These are phyloP conservation scores for Phyllosticta citribraziliensis DNA, from an alignment of 2,329 filamentous ascomycete genomes.

Conservation along the genomic window DNA sequence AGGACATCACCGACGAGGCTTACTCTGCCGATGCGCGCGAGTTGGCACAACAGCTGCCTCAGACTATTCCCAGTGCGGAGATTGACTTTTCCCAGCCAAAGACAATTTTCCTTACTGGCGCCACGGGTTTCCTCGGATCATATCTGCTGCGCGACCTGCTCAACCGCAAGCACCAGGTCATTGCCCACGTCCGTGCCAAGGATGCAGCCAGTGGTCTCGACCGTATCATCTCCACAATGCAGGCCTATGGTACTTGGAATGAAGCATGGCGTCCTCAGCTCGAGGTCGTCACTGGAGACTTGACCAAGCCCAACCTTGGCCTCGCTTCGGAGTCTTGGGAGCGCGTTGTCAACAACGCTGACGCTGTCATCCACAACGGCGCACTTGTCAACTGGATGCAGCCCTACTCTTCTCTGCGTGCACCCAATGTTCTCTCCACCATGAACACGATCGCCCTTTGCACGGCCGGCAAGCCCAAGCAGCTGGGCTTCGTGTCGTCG, in stretches of 20 bases:
- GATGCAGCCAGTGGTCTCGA: slow-evolving; percentile 49
- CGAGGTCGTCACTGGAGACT: slow-evolving; percentile 60
- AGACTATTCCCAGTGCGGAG: slow-evolving; percentile 17
- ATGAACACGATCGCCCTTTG: slow-evolving; percentile 69
- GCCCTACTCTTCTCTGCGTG: slow-evolving; percentile 61
- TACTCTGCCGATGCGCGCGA: slow-evolving; percentile 46
- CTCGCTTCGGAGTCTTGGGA: slow-evolving; percentile 59
- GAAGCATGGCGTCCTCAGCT: slow-evolving; percentile 57
- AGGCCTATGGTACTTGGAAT: slow-evolving; percentile 72
- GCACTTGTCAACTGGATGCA: slow-evolving; percentile 45
- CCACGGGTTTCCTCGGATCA: slow-evolving; percentile 80
- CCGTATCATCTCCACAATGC: slow-evolving; percentile 56
- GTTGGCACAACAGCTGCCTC: slow-evolving; percentile 42
- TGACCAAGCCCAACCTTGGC: slow-evolving; percentile 64
- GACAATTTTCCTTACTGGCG: slow-evolving; percentile 76
- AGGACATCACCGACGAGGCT: slow-evolving; percentile 34
- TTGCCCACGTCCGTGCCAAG: slow-evolving; percentile 67
- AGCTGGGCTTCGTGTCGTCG: slow-evolving; percentile 71
- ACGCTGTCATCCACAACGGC: slow-evolving; percentile 69
- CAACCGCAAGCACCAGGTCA: slow-evolving; percentile 52
- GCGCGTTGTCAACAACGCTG: slow-evolving; percentile 53
- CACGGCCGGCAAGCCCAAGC: slow-evolving; percentile 66
- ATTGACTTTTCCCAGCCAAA: slow-evolving; percentile 29
- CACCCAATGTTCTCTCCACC: slow-evolving; percentile 72
- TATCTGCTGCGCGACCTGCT: slow-evolving; percentile 72